Evolutionary conservation across 305 asterid genomes (phyloP).

Genomic region (Ilex paraguariensis): DNA sequence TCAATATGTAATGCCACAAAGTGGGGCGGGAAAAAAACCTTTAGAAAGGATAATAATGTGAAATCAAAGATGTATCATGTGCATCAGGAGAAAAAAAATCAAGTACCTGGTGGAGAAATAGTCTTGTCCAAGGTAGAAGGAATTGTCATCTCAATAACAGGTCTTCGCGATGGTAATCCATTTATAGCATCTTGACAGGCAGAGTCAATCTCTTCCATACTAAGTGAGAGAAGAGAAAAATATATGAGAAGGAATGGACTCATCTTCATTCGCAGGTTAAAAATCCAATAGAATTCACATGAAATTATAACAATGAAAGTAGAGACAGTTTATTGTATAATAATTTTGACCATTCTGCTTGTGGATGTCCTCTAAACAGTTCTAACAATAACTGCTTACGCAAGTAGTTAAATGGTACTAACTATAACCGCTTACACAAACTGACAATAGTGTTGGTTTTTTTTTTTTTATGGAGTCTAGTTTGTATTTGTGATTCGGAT

Average conservation of each 20-base stretch:
- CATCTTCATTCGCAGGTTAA: conserved; percentile 10
- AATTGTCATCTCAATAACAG: conserved; percentile 94
- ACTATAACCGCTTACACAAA: not conserved
- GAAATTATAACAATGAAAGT: no score
- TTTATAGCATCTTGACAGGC: conserved; percentile 72
- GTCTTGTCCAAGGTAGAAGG: conserved; percentile 89
- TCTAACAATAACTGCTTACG: not conserved
- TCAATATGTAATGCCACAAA: no score
- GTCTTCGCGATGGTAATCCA: conserved; percentile 77
- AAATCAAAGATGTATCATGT: not conserved
- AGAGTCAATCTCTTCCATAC: conserved; percentile 78
- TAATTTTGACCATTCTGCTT: no score
- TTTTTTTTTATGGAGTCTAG: no score
- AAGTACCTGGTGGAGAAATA: conserved; percentile 77
- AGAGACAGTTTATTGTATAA: no score
- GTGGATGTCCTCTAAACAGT: not conserved
- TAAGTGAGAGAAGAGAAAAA: conserved; percentile 25
- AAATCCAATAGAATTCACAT: not conserved
- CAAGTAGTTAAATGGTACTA: not conserved
- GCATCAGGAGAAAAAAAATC: conserved; percentile 1
- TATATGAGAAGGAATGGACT: conserved; percentile 3
- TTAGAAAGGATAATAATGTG: no score
- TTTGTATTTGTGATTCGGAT: no score
- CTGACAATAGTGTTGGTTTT: no score
- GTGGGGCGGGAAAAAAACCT: no score